These are phyloP conservation scores for Tribonema minus DNA, from an alignment of 108 stramenopile species.

Conservation along the genomic window DNA sequence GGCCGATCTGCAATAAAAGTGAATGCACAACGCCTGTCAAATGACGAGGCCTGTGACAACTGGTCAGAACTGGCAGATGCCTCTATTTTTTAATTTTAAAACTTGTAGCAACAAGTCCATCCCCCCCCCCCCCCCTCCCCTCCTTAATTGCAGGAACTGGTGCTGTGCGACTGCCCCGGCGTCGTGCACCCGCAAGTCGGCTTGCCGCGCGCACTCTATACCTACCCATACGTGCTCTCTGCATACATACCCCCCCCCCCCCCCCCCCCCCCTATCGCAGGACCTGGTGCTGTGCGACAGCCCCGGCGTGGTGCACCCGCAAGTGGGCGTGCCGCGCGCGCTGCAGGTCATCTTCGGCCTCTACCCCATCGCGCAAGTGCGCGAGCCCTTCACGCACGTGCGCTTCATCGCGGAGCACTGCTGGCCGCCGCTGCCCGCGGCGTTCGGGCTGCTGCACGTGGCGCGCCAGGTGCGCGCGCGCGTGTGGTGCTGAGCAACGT, in stretches of 20 bases:
- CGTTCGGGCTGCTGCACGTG: neutral
- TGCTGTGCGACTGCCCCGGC: neutral
- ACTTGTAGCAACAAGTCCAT: too few species aligned
- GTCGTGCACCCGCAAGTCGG: neutral
- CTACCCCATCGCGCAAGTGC: neutral
- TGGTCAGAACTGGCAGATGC: too few species aligned
- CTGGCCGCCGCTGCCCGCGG: neutral
- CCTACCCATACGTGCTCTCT: too few species aligned
- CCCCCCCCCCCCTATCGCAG: too few species aligned
- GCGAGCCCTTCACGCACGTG: neutral
- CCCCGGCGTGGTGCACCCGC: neutral
- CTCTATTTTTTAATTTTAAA: too few species aligned
- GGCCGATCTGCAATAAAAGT: too few species aligned
- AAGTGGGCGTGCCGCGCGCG: neutral
- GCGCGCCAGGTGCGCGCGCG: neutral
- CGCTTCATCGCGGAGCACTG: neutral
- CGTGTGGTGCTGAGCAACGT: too few species aligned
- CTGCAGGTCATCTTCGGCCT: neutral
- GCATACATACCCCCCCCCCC: too few species aligned
- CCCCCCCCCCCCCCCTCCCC: too few species aligned
- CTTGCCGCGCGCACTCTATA: too few species aligned
- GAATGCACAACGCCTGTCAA: too few species aligned
- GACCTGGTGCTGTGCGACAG: neutral
- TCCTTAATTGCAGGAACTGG: neutral
- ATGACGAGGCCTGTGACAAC: too few species aligned